phyloP scores from a whole-genome alignment of 495 filamentous ascomycete genomes.

The Aspergillus panamensis region DNA sequence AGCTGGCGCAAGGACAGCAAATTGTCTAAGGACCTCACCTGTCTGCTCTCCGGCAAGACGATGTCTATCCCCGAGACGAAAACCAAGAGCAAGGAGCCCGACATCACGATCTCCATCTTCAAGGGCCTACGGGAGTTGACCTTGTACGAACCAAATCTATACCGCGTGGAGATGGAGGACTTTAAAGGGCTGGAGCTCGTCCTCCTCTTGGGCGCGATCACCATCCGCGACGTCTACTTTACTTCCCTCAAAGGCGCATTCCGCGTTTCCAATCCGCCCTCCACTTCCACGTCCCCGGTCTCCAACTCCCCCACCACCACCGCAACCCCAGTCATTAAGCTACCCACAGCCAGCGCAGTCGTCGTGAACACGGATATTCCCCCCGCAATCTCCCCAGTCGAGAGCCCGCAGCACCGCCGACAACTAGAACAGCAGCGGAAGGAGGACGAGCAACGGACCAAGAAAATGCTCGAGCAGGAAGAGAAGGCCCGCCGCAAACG shows the following conservation, averaged over 20 bases:
- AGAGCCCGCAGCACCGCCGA: conserved; percentile 21
- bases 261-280: conserved; percentile 59
- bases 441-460: conserved; percentile 66
- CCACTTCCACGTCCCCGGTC: conserved; percentile 6
- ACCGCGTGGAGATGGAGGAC: conserved; percentile 89
- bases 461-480: conserved; percentile 76
- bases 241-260: conserved; percentile 65
- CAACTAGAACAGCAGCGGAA: conserved; percentile 53
- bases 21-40: conserved; percentile 77
- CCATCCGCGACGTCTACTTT: conserved; percentile 86
- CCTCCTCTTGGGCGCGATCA: conserved; percentile 73
- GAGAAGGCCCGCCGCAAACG: conserved; percentile 61
- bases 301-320: conserved; percentile 13
- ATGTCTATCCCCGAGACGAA: conserved; percentile 58
- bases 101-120: conserved; percentile 88
- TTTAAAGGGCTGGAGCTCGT: conserved; percentile 90
- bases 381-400: conserved; percentile 20
- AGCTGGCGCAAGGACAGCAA: conserved; percentile 90
- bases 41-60: conserved; percentile 72
- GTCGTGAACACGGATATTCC: conserved; percentile 22
- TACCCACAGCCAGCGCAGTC: conserved; percentile 14
- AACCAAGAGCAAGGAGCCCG: conserved; percentile 80
- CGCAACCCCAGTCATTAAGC: conserved; percentile 1
- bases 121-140: conserved; percentile 65
- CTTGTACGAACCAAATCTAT: conserved; percentile 88